Percentiles rank a stretch among this genome's conserved stretches.
Conservation (phyloP, 768 basidiomycete genomes). For the Auriscalpium microsporum region DNA sequence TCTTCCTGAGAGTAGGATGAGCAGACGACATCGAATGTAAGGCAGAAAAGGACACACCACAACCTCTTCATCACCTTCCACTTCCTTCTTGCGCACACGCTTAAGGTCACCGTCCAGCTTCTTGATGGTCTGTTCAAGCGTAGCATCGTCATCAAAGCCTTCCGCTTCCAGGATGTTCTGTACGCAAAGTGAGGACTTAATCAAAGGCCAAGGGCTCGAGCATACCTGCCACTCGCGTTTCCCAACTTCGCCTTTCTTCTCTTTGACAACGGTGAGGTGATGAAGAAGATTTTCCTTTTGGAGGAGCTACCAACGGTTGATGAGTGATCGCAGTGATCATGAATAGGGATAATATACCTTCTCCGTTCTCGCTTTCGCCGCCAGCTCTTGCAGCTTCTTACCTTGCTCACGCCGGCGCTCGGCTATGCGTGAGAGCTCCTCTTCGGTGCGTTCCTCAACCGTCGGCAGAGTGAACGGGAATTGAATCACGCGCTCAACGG, state of each 20-base stretch:
- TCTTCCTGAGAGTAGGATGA: conserved; percentile 46
- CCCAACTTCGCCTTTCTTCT: conserved; percentile 46
- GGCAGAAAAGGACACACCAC: conserved; percentile 18
- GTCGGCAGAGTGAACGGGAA: conserved; percentile 69
- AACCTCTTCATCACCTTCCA: conserved; percentile 54
- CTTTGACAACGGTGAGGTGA: conserved; percentile 54
- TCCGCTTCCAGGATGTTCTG: conserved; percentile 56
- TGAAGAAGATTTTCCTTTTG: conserved; percentile 73
- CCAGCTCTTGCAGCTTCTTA: conserved; percentile 81
- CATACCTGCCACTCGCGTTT: conserved; percentile 73
- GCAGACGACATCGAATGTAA: background rate
- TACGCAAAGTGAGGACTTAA: background rate
- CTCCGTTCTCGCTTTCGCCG: conserved; percentile 75
- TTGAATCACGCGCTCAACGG: conserved; percentile 67
- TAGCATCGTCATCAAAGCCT: conserved; percentile 71
- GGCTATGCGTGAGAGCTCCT: conserved; percentile 68
- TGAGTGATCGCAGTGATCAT: background rate
- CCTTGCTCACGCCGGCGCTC: conserved; percentile 86
- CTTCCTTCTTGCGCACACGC: conserved; percentile 73
- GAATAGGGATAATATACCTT: conserved; percentile 44
- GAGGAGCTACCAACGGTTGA: conserved; percentile 36
- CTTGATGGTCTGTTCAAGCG: conserved; percentile 75
- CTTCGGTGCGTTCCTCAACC: conserved; percentile 81
- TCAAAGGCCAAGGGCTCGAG: background rate
- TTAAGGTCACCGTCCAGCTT: conserved; percentile 76